phyloP scores from a whole-genome alignment of 345 rosid genomes.

The Mangifera indica region DNA sequence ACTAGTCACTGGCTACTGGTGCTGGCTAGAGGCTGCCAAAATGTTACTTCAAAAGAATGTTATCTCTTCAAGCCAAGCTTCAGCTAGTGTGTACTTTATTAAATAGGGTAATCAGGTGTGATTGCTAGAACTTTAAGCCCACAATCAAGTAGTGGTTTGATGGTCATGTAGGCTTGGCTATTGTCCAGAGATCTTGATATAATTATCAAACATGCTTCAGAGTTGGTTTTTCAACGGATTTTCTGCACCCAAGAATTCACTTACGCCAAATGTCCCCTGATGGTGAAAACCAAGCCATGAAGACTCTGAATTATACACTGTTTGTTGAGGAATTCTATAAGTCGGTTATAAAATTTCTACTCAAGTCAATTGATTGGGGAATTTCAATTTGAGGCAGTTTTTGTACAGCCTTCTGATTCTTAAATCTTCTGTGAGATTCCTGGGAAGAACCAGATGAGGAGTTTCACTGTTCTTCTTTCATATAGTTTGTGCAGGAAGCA shows the following conservation, averaged over 20 bases:
- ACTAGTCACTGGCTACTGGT: no score
- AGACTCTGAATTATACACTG: slow-evolving; percentile 46
- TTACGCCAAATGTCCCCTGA: slow-evolving; percentile 38
- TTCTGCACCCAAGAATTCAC: slow-evolving; percentile 50
- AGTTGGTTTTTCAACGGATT: slow-evolving; percentile 52
- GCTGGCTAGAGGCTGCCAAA: no score
- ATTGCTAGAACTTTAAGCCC: slow-evolving; percentile 47
- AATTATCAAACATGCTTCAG: slow-evolving; percentile 55
- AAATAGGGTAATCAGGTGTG: slow-evolving; percentile 54
- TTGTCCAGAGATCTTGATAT: slow-evolving; percentile 60
- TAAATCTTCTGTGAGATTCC: slow-evolving; percentile 40
- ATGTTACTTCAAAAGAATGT: no score
- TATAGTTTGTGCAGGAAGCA: slow-evolving; percentile 24
- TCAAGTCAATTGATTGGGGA: slow-evolving; percentile 40
- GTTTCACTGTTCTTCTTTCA: slow-evolving; percentile 24
- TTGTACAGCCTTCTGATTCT: slow-evolving; percentile 58
- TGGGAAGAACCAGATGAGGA: slow-evolving; percentile 46
- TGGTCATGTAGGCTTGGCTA: slow-evolving; percentile 34
- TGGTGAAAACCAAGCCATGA: slow-evolving; percentile 78
- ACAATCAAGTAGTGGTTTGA: slow-evolving; percentile 45
- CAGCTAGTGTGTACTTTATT: slow-evolving; percentile 53
- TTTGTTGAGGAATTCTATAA: slow-evolving; percentile 41
- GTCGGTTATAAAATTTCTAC: slow-evolving; percentile 41
- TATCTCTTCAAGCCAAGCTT: slow-evolving; percentile 53
- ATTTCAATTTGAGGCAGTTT: slow-evolving; percentile 50